phyloP scores from a whole-genome alignment of 495 filamentous ascomycete genomes.

The Aspergillus funiculosus region DNA sequence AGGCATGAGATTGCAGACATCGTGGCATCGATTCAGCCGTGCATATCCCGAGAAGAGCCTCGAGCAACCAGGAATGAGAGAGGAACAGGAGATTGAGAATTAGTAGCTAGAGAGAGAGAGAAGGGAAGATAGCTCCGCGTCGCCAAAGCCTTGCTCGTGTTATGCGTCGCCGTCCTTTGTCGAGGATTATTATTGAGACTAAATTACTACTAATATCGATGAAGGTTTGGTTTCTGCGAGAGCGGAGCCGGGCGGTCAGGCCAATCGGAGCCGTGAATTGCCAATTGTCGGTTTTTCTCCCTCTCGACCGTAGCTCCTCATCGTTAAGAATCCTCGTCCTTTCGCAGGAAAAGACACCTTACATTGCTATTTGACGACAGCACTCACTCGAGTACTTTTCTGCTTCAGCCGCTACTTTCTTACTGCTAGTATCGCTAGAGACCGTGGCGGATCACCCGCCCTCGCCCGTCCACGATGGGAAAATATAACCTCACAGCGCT shows the following conservation, averaged over 20 bases:
- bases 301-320: conserved; percentile 7
- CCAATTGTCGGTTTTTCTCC: conserved; percentile 39
- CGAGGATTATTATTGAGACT: conserved; percentile 5
- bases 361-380: neutral
- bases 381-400: too few relatives aligned
- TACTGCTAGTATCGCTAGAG: neutral
- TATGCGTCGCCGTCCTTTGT: conserved; percentile 9
- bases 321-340: conserved; percentile 1
- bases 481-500: conserved; percentile 68
- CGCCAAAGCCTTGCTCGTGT: conserved; percentile 6
- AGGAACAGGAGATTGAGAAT: neutral
- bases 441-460: conserved; percentile 2
- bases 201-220: conserved; percentile 7
- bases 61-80: conserved; percentile 20
- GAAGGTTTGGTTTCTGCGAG: conserved; percentile 27
- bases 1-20: conserved; percentile 65
- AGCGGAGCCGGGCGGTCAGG: conserved; percentile 32
- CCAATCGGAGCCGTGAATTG: conserved; percentile 41
- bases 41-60: conserved; percentile 31
- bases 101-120: neutral
- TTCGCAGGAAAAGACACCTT: neutral
- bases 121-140: conserved; percentile 15
- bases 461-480: conserved; percentile 45
- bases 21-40: conserved; percentile 45
- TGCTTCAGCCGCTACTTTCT: too few relatives aligned